Percentiles rank a stretch among this genome's conserved stretches.
phyloP scores from a whole-genome alignment of 176 grass and related monocot species.

The Musa itinerans region DNA sequence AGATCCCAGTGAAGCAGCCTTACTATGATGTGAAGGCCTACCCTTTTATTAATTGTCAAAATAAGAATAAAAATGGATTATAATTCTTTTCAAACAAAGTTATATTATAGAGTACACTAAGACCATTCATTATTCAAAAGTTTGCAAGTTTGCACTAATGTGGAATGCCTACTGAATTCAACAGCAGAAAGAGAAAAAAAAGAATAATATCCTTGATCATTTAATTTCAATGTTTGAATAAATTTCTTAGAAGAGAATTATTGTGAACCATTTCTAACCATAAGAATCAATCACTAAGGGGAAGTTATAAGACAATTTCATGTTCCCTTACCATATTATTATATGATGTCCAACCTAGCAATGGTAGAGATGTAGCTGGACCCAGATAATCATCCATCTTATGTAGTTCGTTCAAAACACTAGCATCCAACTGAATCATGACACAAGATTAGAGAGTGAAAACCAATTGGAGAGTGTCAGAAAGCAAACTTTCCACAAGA shows the following conservation, averaged over 20 bases:
- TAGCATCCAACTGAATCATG: slow-evolving; percentile 39
- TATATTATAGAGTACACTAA: too few relatives aligned
- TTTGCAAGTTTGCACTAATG: too few relatives aligned
- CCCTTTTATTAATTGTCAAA: too few relatives aligned
- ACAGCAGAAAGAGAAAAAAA: neutral
- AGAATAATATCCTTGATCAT: neutral
- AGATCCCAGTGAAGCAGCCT: too few relatives aligned
- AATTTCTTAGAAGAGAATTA: neutral
- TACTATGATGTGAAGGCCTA: too few relatives aligned
- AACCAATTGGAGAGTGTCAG: neutral
- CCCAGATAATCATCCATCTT: slow-evolving; percentile 56
- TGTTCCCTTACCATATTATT: slow-evolving; percentile 41
- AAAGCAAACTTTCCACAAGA: neutral
- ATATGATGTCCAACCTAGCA: slow-evolving; percentile 53
- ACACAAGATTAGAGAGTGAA: neutral
- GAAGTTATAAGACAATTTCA: neutral
- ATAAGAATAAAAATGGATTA: too few relatives aligned
- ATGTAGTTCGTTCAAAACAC: slow-evolving; percentile 33
- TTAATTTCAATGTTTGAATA: neutral
- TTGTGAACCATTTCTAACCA: neutral
- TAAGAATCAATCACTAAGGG: neutral
- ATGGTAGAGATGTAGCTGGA: slow-evolving; percentile 47
- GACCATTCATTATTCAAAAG: too few relatives aligned
- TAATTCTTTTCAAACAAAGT: too few relatives aligned
- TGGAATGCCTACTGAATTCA: too few relatives aligned